phyloP scores from a whole-genome alignment of 2,329 filamentous ascomycete species.

The Didymella glomerata region DNA sequence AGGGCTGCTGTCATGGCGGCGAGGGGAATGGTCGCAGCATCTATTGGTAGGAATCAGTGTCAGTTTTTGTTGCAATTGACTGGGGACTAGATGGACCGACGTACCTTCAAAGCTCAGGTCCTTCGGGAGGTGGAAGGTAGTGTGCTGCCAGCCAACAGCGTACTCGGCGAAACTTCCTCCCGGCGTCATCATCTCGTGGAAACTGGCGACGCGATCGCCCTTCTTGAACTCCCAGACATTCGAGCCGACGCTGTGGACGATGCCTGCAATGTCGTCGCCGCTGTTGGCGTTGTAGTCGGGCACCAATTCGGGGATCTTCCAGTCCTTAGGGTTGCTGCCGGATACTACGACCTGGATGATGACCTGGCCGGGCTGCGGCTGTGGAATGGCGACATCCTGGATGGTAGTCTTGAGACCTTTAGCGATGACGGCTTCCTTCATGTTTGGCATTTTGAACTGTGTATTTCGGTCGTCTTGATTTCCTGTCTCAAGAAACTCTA shows the following conservation, averaged over 20 bases:
- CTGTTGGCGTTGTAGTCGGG: slow-evolving; percentile 50
- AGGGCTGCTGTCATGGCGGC: slow-evolving; percentile 58
- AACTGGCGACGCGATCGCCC: slow-evolving; percentile 66
- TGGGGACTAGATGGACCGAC: background rate
- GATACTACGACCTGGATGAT: slow-evolving; percentile 52
- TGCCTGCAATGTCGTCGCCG: slow-evolving; percentile 65
- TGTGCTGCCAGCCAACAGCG: slow-evolving; percentile 63
- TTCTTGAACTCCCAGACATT: slow-evolving; percentile 66
- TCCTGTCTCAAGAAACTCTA: too few species aligned
- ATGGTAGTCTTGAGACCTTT: slow-evolving; percentile 49
- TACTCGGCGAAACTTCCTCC: slow-evolving; percentile 69
- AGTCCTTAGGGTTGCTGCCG: slow-evolving; percentile 60
- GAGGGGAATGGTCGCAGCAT: slow-evolving; percentile 57
- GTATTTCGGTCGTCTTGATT: background rate
- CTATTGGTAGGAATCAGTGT: slow-evolving; percentile 18
- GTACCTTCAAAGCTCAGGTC: slow-evolving; percentile 61
- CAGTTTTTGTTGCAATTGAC: too few species aligned
- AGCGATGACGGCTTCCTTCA: slow-evolving; percentile 55
- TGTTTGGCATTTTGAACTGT: slow-evolving; percentile 27
- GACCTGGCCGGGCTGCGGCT: slow-evolving; percentile 46
- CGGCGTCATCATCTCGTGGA: slow-evolving; percentile 62
- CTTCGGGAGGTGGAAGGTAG: slow-evolving; percentile 64
- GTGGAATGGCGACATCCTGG: slow-evolving; percentile 46
- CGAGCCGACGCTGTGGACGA: slow-evolving; percentile 63
- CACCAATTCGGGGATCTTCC: slow-evolving; percentile 45